Conservation (phyloP, 202 grass and related monocot genomes). For the Panicum virgatum region DNA sequence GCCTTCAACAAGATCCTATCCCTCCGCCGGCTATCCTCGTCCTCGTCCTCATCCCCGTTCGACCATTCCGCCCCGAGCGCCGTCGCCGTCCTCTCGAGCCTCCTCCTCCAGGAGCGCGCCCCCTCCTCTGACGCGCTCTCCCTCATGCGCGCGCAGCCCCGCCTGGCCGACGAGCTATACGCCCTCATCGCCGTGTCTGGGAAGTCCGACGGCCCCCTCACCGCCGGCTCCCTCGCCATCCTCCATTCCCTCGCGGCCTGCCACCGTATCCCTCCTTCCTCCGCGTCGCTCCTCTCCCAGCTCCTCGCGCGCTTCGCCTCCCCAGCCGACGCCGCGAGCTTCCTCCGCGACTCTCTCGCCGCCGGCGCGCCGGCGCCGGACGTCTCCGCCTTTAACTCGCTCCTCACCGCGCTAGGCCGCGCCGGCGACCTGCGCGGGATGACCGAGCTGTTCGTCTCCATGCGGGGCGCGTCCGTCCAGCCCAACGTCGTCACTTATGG, state of each 20-base stretch:
- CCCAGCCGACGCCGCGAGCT: constrained; percentile 33
- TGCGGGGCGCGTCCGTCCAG: constrained; percentile 38
- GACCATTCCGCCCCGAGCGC: neutral
- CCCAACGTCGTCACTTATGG: constrained; percentile 47
- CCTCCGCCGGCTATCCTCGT: neutral
- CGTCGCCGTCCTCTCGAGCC: constrained; percentile 32
- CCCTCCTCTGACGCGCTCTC: constrained; percentile 19
- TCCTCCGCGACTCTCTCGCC: constrained; percentile 58
- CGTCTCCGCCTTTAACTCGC: constrained; percentile 46
- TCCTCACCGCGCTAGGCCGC: constrained; percentile 50
- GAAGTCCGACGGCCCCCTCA: neutral
- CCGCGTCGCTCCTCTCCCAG: constrained; percentile 41
- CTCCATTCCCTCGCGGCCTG: constrained; percentile 37
- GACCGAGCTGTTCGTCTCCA: constrained; percentile 53
- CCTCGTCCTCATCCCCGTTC: neutral
- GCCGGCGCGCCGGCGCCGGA: constrained; percentile 45
- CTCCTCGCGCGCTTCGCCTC: constrained; percentile 37
- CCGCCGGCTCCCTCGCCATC: neutral
- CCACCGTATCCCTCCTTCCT: constrained; percentile 33
- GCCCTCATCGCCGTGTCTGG: constrained; percentile 28
- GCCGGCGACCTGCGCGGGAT: constrained; percentile 44
- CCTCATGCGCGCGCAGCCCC: constrained; percentile 24
- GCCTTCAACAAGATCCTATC: neutral
- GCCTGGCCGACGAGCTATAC: constrained; percentile 28
- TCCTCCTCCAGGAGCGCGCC: neutral